Evolutionary conservation across 306 rosid genomes (phyloP), one percentile per base, ranked within the genome.

Genomic region (Trichosanthes cucumerina): DNA sequence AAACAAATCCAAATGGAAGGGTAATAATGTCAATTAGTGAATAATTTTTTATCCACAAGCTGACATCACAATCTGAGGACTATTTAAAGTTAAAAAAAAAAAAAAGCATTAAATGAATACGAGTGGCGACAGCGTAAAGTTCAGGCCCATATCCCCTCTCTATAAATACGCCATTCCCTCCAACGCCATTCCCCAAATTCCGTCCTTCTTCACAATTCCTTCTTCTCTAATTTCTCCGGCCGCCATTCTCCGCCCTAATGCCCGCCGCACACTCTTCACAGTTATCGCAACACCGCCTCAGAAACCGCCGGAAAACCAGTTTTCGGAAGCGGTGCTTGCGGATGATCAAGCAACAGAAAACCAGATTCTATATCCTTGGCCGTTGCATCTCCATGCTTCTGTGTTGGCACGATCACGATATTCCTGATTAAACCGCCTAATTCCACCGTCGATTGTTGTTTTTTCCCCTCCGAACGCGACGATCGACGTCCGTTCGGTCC

Each of bases 361-460:
- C 92, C 15, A 64, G 92, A 64, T 86, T 86, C 82, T 88, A 88
- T 53, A 88, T 88, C 78, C 84, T 85, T 2, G 86, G 88, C 47
- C 90, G 92, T 76, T 88, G 92, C 76, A 77, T 88, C 71, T 84
- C 87, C 49, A 88, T 88, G 92, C 88, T 88, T 62, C 77, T 88
- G 13, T 88, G 92, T 79, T 88, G 90, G 92, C 84, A 88, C 80
- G 88, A 88, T 66, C 87, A 84, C 77, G 82, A 83, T 26, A 71
- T 84, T 23, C 19, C 80, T 2, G 92, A 88, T 80, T 84, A 83
- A 76, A 34, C 9, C 75, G 8, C 39, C 28, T 31, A 26, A 26
- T 15, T 14, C 9, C 36, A 34, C 19, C 38, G 43, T 3, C 33
- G 56, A 78, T 44, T n/a, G 28, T 58, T 76, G 57, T 76, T 76